phyloP scores from a whole-genome alignment of 495 filamentous ascomycete genomes.

The Hypomontagnella monticulosa region DNA sequence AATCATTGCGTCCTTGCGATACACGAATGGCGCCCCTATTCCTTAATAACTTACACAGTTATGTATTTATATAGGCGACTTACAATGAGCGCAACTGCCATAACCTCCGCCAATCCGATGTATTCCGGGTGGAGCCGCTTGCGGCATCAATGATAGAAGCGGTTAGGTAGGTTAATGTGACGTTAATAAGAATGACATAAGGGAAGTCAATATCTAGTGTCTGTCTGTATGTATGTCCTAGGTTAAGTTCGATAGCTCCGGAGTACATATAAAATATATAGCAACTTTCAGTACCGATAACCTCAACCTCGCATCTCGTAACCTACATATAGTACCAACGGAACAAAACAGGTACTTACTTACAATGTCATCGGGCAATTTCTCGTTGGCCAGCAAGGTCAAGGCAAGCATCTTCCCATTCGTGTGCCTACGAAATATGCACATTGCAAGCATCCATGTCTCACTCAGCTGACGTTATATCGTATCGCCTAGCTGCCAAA shows the following conservation, averaged over 20 bases:
- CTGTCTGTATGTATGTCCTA: background rate
- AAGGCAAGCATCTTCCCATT: slow-evolving; percentile 19
- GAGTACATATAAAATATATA: too few relatives aligned
- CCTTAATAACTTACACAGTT: too few relatives aligned
- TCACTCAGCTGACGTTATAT: slow-evolving; percentile 40
- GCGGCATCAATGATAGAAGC: slow-evolving; percentile 2
- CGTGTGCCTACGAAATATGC: background rate
- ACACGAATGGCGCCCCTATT: too few relatives aligned
- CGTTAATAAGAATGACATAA: slow-evolving; percentile 18
- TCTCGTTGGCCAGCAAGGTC: slow-evolving; percentile 32
- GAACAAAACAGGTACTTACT: background rate
- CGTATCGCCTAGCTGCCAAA: slow-evolving; percentile 60
- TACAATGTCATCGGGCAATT: slow-evolving; percentile 22
- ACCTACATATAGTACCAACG: too few relatives aligned
- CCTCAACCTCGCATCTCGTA: background rate
- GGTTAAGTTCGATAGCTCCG: too few relatives aligned
- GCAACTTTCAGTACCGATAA: too few relatives aligned
- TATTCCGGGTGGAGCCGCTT: slow-evolving; percentile 25
- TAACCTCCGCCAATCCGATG: slow-evolving; percentile 5
- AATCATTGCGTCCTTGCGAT: too few relatives aligned
- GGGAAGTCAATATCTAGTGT: background rate
- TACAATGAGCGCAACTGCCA: background rate
- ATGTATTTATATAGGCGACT: too few relatives aligned
- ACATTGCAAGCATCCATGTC: slow-evolving; percentile 14
- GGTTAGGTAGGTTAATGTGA: slow-evolving; percentile 3